Percentiles rank a stretch among this genome's conserved stretches.
Evolutionary conservation across 345 rosid genomes (phyloP).

Genomic region (Corchorus capsularis): DNA sequence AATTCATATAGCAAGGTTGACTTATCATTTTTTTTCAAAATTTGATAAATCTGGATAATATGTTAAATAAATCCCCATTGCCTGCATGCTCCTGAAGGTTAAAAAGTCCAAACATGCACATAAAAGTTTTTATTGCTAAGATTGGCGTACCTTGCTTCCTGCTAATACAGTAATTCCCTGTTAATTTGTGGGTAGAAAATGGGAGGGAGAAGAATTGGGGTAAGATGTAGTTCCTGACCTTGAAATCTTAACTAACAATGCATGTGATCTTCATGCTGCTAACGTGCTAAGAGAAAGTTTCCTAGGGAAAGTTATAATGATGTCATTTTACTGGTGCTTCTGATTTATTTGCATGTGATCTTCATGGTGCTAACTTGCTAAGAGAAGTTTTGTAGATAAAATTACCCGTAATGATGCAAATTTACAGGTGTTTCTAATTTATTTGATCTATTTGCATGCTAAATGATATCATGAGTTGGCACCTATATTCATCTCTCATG

Average conservation of each 20-base stretch:
- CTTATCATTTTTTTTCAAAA: neutral
- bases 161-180: neutral
- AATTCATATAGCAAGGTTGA: neutral
- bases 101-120: neutral
- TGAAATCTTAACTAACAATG: neutral
- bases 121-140: neutral
- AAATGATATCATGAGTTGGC: neutral
- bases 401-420: too few species aligned
- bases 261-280: neutral
- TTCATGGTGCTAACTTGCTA: too few species aligned
- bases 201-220: neutral
- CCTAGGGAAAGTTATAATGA: neutral
- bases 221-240: neutral
- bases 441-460: neutral
- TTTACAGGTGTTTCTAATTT: neutral
- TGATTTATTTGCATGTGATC: neutral
- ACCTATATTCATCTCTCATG: neutral
- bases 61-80: neutral
- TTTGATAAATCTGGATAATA: neutral
- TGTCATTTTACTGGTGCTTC: neutral
- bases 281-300: neutral
- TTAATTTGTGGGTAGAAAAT: neutral
- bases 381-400: too few species aligned
- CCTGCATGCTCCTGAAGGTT: neutral
- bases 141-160: neutral